Base-by-base conservation (phyloP, 192 early-diverging fungal genomes). In the Coemansia reversa region DNA sequence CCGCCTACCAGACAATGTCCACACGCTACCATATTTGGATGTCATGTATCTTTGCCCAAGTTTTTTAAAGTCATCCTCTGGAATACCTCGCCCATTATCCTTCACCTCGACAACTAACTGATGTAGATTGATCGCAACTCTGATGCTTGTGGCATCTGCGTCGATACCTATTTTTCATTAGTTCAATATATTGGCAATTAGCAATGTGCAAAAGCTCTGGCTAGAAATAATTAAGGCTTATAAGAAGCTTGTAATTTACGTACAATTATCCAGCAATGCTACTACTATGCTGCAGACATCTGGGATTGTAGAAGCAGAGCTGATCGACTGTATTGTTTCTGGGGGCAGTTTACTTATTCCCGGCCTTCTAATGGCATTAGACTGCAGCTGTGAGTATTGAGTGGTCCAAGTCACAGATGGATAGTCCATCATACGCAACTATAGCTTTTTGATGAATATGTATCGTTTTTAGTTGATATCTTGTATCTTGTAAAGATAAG, bases 231-330 rank as follows among this genome's bases (percentile, higher is more conserved):
- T 29, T 8, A 12, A 56, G 7, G 18, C 0, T 4, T 35, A 23
- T 29, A 39, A 35, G 11, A 12, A 23, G 25, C n/a, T 16, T 18
- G 52, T 29, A 16, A 29, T 23, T 2, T 16, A 56, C 70, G 27
- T 66, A 74, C 76, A 62, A 66, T 80, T 80, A 25, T 80, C 66
- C 7, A 80, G 20, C 24, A 80, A 59, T 32, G 51, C 72, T 27
- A 65, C 30, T 19, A 51, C 69, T 12, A 69, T 56, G 50, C 67
- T 65, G 63, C 65, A 51, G 11, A 80, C 55, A 16, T 72, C 69
- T 2, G 72, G 63, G 19, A 72, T 61, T 3, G 65, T 50, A 14
- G 69, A 48, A 1, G 65, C 55, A 9, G 78, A 75, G 23, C 69
- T 65, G 24, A 80, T 65, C 4, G 63, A 55, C 39, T 45, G 35